Evolutionary conservation across 2,329 filamentous ascomycete species (phyloP).

Genomic region (Penicillium rolfsii): DNA sequence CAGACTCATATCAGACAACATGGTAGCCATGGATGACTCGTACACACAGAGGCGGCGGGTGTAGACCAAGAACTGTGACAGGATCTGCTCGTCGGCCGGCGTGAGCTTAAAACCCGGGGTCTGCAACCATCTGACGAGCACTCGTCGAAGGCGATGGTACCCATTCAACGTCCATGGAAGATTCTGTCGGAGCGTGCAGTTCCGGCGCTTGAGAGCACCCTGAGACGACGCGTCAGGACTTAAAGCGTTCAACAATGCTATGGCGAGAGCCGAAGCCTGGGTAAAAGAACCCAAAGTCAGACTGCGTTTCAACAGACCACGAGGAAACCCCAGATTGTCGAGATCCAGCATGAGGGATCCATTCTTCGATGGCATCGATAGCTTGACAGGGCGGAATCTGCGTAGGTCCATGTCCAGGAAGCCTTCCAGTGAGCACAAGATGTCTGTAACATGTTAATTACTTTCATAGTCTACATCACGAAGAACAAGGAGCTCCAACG

Average conservation of each 20-base stretch:
- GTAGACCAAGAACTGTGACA: constrained; percentile 34
- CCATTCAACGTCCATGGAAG: constrained; percentile 40
- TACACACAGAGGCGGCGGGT: constrained; percentile 29
- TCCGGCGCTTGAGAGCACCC: constrained; percentile 21
- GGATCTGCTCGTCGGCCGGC: constrained; percentile 26
- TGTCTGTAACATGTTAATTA: constrained; percentile 44
- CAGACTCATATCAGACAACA: constrained; percentile 33
- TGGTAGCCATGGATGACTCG: constrained; percentile 23
- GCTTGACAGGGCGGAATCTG: constrained; percentile 11
- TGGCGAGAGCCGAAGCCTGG: constrained; percentile 30
- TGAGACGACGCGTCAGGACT: constrained; percentile 20
- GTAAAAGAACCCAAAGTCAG: constrained; percentile 34
- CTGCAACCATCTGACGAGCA: constrained; percentile 35
- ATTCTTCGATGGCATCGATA: constrained; percentile 33
- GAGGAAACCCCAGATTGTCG: constrained; percentile 37
- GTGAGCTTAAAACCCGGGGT: constrained; percentile 17
- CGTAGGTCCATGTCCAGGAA: constrained; percentile 21
- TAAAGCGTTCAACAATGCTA: constrained; percentile 39
- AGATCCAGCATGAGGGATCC: constrained; percentile 36
- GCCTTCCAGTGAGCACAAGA: constrained; percentile 48
- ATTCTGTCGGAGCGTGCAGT: constrained; percentile 36
- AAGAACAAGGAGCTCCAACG: constrained; percentile 24
- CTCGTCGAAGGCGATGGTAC: constrained; percentile 39
- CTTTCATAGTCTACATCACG: background rate
- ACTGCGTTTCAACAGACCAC: constrained; percentile 31